Evolutionary conservation across 345 rosid species (phyloP), one percentile per base, ranked within the genome.

Genomic region (Lepidium aucheri): DNA sequence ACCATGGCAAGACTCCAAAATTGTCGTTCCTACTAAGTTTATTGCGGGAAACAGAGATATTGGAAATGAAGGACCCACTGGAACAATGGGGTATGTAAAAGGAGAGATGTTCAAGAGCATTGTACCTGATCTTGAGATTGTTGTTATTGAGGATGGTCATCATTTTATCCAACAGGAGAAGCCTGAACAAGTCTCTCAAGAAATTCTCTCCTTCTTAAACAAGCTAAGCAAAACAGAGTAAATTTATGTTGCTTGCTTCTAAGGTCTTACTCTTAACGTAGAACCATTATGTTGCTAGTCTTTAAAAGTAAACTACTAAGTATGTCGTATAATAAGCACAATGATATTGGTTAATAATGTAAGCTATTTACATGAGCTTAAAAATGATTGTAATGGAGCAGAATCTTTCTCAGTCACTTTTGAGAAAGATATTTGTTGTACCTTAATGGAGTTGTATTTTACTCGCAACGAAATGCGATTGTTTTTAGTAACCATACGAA

Each of bases 111-210:
- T 84, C 77, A 88, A 78, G 78, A 77, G 65, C 24, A 5, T 79
- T 16, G 81, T 88, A 22, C 87, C 86, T 3, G 55, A 84, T 39
- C 86, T 82, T 30, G 83, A 88, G 72, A 70, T 84, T 35, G 78
- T 52, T 42, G 53, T 88, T 63, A 63, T 88, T 64, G 81, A 82
- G 20, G 83, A 84, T 47, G 89, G 81, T 14, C 95, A 85, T 69
- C 89, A 85, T 76, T 85, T 64, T 66, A 78, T 88, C 50, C 85
- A 82, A 9, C 79, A 76, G 62, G 91, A 88, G 76, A 83, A 74
- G 78, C 73, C 81, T 63, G 53, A 79, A 67, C 53, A 77, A 69
- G 86, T 84, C 14, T 85, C 87, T 0, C 50, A 82, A 18, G 85
- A 88, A 78, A 83, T 85, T 16, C 77, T 84, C 39, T 69, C 82